These are phyloP conservation scores for Eugenia klotzschiana DNA, from an alignment of 441 rosid species.

Conservation along the genomic window DNA sequence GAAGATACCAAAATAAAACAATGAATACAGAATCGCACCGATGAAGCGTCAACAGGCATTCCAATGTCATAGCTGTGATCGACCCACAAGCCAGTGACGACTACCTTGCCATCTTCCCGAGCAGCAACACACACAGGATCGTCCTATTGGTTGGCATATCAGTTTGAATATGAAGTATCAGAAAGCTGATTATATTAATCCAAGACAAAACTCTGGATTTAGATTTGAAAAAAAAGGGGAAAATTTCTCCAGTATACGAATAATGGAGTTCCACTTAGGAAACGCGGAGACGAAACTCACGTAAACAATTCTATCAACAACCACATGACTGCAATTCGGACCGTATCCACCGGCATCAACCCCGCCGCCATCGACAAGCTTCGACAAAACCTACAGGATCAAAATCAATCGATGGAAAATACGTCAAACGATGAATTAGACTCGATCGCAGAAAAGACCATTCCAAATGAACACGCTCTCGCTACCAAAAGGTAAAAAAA, in stretches of 20 bases:
- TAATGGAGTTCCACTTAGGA: neutral
- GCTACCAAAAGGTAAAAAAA: neutral
- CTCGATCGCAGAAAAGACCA: neutral
- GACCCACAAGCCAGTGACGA: conserved; percentile 71
- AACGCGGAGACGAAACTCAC: conserved; percentile 19
- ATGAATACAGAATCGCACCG: conserved; percentile 30
- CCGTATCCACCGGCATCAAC: conserved; percentile 38
- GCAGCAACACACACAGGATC: conserved; percentile 69
- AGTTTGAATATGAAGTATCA: neutral
- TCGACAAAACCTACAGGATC: conserved; percentile 40
- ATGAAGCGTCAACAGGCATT: conserved; percentile 46
- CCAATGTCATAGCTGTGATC: conserved; percentile 70
- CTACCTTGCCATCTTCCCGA: conserved; percentile 50
- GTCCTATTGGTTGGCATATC: conserved; percentile 25
- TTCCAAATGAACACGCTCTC: neutral
- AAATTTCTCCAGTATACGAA: neutral
- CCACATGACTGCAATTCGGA: conserved; percentile 48
- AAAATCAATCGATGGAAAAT: neutral
- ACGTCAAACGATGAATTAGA: neutral
- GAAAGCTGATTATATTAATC: neutral
- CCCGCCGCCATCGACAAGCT: conserved; percentile 70
- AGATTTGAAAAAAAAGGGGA: neutral
- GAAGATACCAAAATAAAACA: neutral
- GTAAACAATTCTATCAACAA: conserved; percentile 54
- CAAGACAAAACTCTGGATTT: neutral